Conservation (phyloP, 176 grass and related monocot genomes). For the Triticum monococcum region DNA sequence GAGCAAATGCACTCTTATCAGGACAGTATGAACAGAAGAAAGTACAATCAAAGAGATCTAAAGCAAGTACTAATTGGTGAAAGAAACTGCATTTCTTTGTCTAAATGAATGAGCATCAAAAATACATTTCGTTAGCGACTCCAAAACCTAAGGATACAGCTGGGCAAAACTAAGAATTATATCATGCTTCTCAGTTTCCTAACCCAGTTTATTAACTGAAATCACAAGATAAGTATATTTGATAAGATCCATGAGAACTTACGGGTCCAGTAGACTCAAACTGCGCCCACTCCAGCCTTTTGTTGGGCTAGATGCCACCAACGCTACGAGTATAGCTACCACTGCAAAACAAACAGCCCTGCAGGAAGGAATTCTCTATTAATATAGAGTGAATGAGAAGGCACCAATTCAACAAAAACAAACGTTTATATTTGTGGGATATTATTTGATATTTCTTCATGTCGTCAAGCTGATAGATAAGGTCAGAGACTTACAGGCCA, state of each 20-base stretch:
- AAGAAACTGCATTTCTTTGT: background rate
- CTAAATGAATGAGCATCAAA: slow-evolving; percentile 19
- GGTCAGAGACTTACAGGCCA: slow-evolving; percentile 71
- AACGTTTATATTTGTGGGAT: background rate
- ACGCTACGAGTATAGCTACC: slow-evolving; percentile 77
- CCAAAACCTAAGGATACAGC: slow-evolving; percentile 17
- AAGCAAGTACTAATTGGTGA: slow-evolving; percentile 18
- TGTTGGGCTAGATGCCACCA: slow-evolving; percentile 99
- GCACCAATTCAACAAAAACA: background rate
- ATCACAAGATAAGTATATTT: background rate
- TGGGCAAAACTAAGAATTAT: background rate
- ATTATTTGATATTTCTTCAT: slow-evolving; percentile 10
- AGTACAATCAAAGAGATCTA: background rate
- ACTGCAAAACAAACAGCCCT: slow-evolving; percentile 88
- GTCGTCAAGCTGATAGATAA: background rate
- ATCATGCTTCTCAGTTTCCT: slow-evolving; percentile 1
- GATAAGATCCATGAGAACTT: slow-evolving; percentile 43
- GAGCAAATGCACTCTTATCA: slow-evolving; percentile 2
- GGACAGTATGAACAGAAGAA: background rate
- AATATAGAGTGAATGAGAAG: slow-evolving; percentile 26
- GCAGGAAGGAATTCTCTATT: slow-evolving; percentile 35
- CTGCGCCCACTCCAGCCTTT: slow-evolving; percentile 99
- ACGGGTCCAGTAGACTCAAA: slow-evolving; percentile 99
- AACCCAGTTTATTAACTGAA: background rate
- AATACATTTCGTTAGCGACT: background rate